Conservation (phyloP, 306 rosid species). For the Rosa chinensis region DNA sequence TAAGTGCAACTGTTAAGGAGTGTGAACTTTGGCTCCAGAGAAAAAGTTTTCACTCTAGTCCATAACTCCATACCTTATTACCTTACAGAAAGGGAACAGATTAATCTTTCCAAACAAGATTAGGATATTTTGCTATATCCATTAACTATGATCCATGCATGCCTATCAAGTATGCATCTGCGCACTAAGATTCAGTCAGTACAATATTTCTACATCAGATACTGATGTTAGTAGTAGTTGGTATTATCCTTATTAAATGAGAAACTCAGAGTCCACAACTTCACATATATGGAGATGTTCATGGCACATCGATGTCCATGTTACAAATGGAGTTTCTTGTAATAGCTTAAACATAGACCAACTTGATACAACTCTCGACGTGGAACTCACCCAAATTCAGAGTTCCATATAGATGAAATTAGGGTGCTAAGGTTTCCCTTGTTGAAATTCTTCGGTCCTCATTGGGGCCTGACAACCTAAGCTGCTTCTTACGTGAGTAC, state of each 20-base stretch:
- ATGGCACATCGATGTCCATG: background rate
- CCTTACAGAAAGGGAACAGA: background rate
- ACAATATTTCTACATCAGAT: background rate
- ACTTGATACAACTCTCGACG: background rate
- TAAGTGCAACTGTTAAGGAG: background rate
- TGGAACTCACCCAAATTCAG: background rate
- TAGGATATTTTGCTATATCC: background rate
- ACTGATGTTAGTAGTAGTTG: background rate
- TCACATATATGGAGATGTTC: background rate
- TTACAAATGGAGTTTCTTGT: background rate
- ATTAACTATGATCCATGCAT: background rate
- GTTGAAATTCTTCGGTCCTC: background rate
- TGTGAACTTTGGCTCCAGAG: background rate
- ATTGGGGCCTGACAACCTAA: background rate
- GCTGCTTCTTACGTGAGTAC: background rate
- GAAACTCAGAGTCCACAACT: background rate
- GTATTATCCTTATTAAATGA: background rate
- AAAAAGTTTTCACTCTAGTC: background rate
- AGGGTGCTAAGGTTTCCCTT: background rate
- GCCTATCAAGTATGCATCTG: background rate
- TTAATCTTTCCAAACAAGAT: background rate
- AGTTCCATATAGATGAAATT: background rate
- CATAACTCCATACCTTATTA: background rate
- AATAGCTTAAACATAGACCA: background rate
- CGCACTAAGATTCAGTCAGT: background rate